Conservation (phyloP, 352 stramenopile species). For the Phytophthora fragariae region DNA sequence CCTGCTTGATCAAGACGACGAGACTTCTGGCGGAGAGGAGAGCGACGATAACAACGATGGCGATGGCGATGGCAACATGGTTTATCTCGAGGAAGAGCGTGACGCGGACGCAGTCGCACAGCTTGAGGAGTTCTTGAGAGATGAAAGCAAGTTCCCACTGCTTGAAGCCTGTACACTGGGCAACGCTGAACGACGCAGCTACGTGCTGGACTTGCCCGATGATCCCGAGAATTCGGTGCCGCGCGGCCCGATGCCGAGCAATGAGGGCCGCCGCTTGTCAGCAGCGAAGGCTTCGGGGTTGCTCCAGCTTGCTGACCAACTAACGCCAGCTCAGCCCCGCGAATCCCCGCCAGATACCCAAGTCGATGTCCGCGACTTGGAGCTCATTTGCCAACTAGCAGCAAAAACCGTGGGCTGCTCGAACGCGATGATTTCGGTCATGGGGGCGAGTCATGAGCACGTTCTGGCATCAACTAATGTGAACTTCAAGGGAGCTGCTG, state of each 20-base stretch:
- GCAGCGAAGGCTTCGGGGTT: slow-evolving; percentile 15
- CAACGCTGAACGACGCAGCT: slow-evolving; percentile 44
- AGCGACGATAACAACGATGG: slow-evolving; percentile 3
- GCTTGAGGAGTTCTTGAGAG: slow-evolving; percentile 26
- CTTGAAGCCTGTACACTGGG: slow-evolving; percentile 38
- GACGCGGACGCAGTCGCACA: not conserved
- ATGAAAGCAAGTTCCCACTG: slow-evolving; percentile 17
- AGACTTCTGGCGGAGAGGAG: not conserved
- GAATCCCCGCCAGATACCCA: slow-evolving; percentile 23
- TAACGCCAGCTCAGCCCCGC: slow-evolving; percentile 9
- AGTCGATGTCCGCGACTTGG: slow-evolving; percentile 49
- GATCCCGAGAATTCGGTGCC: slow-evolving; percentile 12
- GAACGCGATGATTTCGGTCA: slow-evolving; percentile 55
- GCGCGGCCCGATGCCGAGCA: slow-evolving; percentile 28
- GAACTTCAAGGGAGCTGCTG: slow-evolving; percentile 28
- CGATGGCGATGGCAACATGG: not conserved
- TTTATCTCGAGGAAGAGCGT: not conserved
- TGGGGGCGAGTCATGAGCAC: slow-evolving; percentile 48
- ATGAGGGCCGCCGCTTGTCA: slow-evolving; percentile 32
- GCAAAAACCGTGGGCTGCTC: slow-evolving; percentile 49
- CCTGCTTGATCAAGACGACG: slow-evolving; percentile 9
- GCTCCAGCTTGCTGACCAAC: slow-evolving; percentile 10
- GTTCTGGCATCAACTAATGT: slow-evolving; percentile 49
- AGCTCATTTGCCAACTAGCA: slow-evolving; percentile 57
- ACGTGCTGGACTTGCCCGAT: slow-evolving; percentile 39